A percentile compares a stretch with the other conserved stretches of the same genome.
phyloP scores from a whole-genome alignment of 2,329 filamentous ascomycete genomes.

The Colletotrichum aenigma region DNA sequence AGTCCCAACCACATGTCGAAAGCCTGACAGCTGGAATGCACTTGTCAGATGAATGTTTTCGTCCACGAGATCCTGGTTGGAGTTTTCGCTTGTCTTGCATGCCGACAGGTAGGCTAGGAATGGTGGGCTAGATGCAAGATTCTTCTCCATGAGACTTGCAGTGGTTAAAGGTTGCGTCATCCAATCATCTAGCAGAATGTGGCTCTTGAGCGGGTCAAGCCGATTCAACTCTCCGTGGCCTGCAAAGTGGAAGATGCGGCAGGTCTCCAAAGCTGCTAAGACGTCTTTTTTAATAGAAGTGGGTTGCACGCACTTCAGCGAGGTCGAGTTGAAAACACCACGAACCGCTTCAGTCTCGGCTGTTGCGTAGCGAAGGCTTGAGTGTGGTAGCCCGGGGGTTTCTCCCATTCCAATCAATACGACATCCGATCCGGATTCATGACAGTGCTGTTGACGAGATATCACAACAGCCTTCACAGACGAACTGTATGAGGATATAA shows the following conservation, averaged over 20 bases:
- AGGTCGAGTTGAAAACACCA: constrained; percentile 1
- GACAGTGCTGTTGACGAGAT: neutral
- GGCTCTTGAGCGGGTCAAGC: constrained; percentile 13
- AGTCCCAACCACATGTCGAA: constrained; percentile 34
- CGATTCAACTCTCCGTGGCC: constrained; percentile 33
- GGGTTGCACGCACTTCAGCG: neutral
- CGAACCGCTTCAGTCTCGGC: constrained; percentile 23
- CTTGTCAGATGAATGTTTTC: constrained; percentile 32
- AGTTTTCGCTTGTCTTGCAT: constrained; percentile 33
- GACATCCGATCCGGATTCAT: neutral
- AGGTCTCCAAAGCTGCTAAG: constrained; percentile 24
- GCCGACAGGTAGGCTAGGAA: constrained; percentile 44
- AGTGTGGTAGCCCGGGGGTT: neutral
- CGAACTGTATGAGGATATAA: constrained; percentile 41
- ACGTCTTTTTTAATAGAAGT: constrained; percentile 24
- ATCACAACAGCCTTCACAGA: constrained; percentile 36
- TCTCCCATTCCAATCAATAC: constrained; percentile 34
- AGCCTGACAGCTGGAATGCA: constrained; percentile 42
- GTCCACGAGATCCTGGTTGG: constrained; percentile 29
- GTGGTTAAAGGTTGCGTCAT: constrained; percentile 13
- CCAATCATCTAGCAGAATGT: constrained; percentile 11
- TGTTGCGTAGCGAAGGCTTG: constrained; percentile 19
- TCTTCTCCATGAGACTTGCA: constrained; percentile 10
- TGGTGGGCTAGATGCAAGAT: constrained; percentile 18
- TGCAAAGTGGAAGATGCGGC: constrained; percentile 46